Evolutionary conservation across 169 alveolate species (phyloP), one percentile per base, ranked within the genome.

Genomic region (Toxoplasma gondii): DNA sequence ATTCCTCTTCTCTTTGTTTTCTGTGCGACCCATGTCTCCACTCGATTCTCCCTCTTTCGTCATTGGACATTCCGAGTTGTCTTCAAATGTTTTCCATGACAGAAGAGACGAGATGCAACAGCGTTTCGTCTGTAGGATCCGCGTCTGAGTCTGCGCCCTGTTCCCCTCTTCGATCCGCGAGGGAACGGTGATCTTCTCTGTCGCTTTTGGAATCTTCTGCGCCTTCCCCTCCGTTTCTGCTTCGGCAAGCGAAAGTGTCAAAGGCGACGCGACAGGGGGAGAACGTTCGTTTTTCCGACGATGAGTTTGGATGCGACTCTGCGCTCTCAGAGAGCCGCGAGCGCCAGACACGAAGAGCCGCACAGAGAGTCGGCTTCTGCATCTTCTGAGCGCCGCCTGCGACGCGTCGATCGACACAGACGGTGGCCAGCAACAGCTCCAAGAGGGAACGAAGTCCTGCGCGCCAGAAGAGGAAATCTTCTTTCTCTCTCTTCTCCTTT

Each of bases 271-370:
- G 58, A 49, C 4, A 49, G 4, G 58, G 22, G 58, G 58, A 49
- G 12, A 31, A 27, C 29, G 9, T 64, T 19, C 7, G 5, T 64
- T 16, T 64, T 53, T 53, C 67, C 74, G 74, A 7, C 9, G 34
- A 7, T 31, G 74, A 64, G 29, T 16, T 31, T 4, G 24, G 74
- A 16, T 16, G 74, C 74, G 74, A 49, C 22, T 12, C 4, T 7
- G 12, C 58, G 4, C 22, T 64, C 31, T 64, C 34, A 7, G 90
- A 12, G 34, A 82, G 90, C n/a, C 31, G 31, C 41, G 67, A 64
- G 41, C 27, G 90, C 90, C 90, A 82, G 39, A 29, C 54, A 22
- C 90, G 90, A 12, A 82, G 67, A 36, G 67, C 67, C 41, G 31
- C 64, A 36, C 90, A 82, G 38, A 82, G 12, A 24, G 41, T 4